phyloP scores from a whole-genome alignment of 2,329 filamentous ascomycete species.

The Aspergillus terreus region DNA sequence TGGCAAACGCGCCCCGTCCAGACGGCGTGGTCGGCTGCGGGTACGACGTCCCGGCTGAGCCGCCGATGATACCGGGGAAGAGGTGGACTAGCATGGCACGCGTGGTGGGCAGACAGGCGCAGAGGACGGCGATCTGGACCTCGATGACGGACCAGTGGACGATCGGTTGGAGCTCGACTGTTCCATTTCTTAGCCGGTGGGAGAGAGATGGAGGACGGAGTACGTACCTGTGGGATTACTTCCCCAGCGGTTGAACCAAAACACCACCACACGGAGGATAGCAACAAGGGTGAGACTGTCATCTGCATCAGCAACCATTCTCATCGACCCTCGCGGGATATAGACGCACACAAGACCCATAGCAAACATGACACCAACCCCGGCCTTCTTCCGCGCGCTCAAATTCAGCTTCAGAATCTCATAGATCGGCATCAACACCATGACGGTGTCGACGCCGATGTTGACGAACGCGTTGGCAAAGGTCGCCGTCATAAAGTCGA shows the following conservation, averaged over 20 bases:
- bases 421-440: constrained; percentile 20
- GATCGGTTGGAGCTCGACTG: constrained; percentile 20
- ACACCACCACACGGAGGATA: constrained; percentile 23
- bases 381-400: constrained; percentile 12
- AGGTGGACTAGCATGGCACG: constrained; percentile 19
- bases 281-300: constrained; percentile 20
- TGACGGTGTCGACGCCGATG: constrained; percentile 17
- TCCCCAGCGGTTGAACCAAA: constrained; percentile 22
- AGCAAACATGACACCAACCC: constrained; percentile 17
- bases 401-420: constrained; percentile 19
- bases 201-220: not conserved
- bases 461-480: constrained; percentile 18
- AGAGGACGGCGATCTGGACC: constrained; percentile 23
- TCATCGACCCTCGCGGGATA: not conserved
- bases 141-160: constrained; percentile 28
- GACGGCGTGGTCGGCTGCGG: constrained; percentile 3
- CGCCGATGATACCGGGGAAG: constrained; percentile 16
- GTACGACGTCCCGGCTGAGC: constrained; percentile 10
- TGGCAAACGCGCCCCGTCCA: constrained; percentile 1
- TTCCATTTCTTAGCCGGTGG: not conserved
- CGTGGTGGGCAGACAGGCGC: constrained; percentile 23
- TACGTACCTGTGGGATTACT: constrained; percentile 14
- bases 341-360: constrained; percentile 15
- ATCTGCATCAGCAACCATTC: not conserved
- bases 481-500: constrained; percentile 16